phyloP scores from a whole-genome alignment of 2,329 filamentous ascomycete genomes.

The Ploettnerulaceae sp. region DNA sequence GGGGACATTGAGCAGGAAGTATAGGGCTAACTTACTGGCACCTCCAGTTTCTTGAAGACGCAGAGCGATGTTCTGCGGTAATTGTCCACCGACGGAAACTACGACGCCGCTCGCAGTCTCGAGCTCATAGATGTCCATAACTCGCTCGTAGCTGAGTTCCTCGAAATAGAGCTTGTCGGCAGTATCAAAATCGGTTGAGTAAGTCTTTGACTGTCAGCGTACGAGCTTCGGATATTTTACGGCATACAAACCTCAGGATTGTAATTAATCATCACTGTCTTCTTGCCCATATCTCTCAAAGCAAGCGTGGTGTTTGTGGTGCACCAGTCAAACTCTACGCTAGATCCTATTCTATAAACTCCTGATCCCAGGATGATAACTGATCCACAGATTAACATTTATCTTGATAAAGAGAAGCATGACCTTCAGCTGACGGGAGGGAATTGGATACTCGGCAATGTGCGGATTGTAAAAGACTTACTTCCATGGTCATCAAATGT shows the following conservation, averaged over 20 bases:
- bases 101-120: constrained; percentile 82
- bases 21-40: too few relatives aligned
- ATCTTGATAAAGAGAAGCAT: too few relatives aligned
- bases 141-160: constrained; percentile 84
- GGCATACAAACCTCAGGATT: constrained; percentile 32
- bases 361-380: constrained; percentile 80
- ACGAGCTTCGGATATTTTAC: constrained; percentile 14
- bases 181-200: constrained; percentile 77
- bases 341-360: constrained; percentile 96
- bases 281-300: constrained; percentile 81
- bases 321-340: constrained; percentile 98
- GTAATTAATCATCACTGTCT: constrained; percentile 95
- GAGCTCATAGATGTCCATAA: constrained; percentile 98
- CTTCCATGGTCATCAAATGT: constrained; percentile 83
- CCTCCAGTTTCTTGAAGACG: constrained; percentile 87
- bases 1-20: too few relatives aligned
- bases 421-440: too few relatives aligned
- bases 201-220: constrained; percentile 54
- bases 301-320: constrained; percentile 85
- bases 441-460: too few relatives aligned
- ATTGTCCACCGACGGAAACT: constrained; percentile 91
- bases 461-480: neutral
- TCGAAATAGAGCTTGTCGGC: constrained; percentile 95
- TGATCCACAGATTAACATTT: neutral
- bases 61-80: constrained; percentile 95